Conservation (phyloP, 2,329 filamentous ascomycete genomes). For the Ophiocordyceps camponoti-rufipedis region DNA sequence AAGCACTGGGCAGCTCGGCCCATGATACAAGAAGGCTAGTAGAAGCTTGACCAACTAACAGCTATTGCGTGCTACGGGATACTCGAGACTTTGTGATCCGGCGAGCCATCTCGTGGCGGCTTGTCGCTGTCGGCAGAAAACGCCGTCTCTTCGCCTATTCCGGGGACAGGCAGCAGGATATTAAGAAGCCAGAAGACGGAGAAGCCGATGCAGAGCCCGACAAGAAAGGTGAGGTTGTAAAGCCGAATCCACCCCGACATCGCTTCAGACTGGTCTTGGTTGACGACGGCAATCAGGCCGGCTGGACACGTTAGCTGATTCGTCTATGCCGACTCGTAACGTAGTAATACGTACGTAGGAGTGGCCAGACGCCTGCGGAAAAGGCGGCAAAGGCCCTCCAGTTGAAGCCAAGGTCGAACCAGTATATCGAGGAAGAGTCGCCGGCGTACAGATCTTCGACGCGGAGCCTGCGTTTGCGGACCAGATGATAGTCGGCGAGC, state of each 20-base stretch:
- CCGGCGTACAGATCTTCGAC: slow-evolving; percentile 17
- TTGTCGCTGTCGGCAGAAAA: background rate
- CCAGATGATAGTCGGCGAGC: slow-evolving; percentile 11
- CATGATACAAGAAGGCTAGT: background rate
- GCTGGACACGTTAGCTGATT: background rate
- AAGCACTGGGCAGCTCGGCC: background rate
- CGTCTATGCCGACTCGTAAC: background rate
- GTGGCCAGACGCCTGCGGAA: background rate
- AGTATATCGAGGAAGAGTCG: slow-evolving; percentile 16
- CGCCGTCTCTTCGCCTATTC: slow-evolving; percentile 2
- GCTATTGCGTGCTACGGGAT: background rate
- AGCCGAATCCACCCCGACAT: slow-evolving; percentile 3
- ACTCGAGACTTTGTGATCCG: background rate
- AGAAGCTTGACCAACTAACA: no score
- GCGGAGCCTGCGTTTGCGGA: slow-evolving; percentile 16
- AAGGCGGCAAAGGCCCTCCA: slow-evolving; percentile 16
- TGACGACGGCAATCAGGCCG: slow-evolving; percentile 4
- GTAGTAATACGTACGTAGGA: background rate
- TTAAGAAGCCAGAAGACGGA: slow-evolving; percentile 3
- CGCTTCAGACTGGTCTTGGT: background rate
- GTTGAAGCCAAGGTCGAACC: slow-evolving; percentile 16
- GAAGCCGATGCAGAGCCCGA: slow-evolving; percentile 4
- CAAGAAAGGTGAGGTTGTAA: slow-evolving; percentile 5
- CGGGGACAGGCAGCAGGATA: slow-evolving; percentile 2
- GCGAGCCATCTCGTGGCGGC: background rate